These are phyloP conservation scores for Aspergillus oerlinghausenensis DNA, from an alignment of 2,329 filamentous ascomycete genomes.

Conservation along the genomic window DNA sequence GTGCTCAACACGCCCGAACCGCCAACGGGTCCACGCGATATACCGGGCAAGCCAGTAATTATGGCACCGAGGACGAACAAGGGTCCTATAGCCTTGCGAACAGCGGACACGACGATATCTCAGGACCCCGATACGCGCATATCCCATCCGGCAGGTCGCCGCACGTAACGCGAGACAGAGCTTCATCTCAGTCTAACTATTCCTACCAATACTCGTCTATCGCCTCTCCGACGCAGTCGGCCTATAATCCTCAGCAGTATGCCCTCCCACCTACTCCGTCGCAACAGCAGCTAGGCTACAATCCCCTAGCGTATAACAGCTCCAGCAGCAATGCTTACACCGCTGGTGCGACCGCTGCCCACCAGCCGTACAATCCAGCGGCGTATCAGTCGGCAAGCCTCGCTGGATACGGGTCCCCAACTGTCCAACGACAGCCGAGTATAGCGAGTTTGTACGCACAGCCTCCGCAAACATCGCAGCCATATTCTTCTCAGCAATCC, in stretches of 20 bases:
- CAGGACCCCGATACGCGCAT: constrained; percentile 33
- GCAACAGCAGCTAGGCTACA: constrained; percentile 56
- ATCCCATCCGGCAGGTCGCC: constrained; percentile 30
- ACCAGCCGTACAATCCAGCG: constrained; percentile 49
- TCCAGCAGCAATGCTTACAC: constrained; percentile 14
- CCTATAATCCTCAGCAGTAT: constrained; percentile 63
- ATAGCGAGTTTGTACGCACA: constrained; percentile 24
- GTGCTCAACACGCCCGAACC: constrained; percentile 25
- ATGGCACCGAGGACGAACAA: constrained; percentile 37
- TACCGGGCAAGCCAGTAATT: constrained; percentile 28
- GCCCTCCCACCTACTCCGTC: constrained; percentile 44
- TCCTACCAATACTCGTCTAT: constrained; percentile 43
- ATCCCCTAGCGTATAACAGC: constrained; percentile 59
- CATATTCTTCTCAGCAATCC: constrained; percentile 29
- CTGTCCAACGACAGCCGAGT: constrained; percentile 30
- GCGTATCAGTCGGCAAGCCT: constrained; percentile 41
- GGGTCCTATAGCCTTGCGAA: constrained; percentile 20
- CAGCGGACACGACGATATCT: constrained; percentile 25
- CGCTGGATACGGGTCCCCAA: constrained; percentile 26
- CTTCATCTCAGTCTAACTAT: constrained; percentile 41
- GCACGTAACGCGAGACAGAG: constrained; percentile 34
- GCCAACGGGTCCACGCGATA: constrained; percentile 33
- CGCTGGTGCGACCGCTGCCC: constrained; percentile 15
- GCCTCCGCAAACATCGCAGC: constrained; percentile 27
- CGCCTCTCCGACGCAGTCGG: constrained; percentile 41